Base-by-base conservation (phyloP, 192 early-diverging fungal species). In the Gorgonomyces haynaldii region DNA sequence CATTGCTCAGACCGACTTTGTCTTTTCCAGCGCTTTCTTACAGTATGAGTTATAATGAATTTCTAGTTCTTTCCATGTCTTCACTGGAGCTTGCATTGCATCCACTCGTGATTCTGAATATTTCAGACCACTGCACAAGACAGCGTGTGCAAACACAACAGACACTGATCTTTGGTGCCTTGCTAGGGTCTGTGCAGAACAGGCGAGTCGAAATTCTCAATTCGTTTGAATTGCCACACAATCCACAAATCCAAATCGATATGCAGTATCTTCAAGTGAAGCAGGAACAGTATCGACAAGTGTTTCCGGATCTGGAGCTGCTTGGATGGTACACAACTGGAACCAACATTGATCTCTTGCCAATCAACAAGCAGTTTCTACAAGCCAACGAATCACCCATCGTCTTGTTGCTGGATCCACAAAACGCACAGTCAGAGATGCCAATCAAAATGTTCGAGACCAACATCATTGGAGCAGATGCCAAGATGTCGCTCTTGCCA, bases 251-350 rank as follows among this genome's bases (percentile, higher is more conserved):
- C n/a, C 50, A 51, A 22, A 65, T 87, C 8, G 65, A 84, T 41
- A 70, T 66, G 0, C 66, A 53, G 3, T 89, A 79, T 52, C 76
- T 91, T 58, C 31, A 61, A 12, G 70, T 63, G 24, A 87, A 88
- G 53, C 81, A 76, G 52, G 84, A 89, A 41, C 86, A 91, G 52
- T 74, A 85, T 85, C 73, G 37, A 27, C 84, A 85, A 58, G 88
- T 91, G 15, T 91, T 89, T 58, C 86, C 85, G 1, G 65, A 70
- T 15, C 78, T 80, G 29, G 88, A 91, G 44, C 72, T 89, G 43
- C 62, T 91, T 21, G 88, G 88, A 5, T 91, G 88, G 88, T 91
- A 91, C 44, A 65, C 82, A 3, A 60, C 80, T n/a, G 85, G 84
- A 15, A 89, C 62, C 69, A 83, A 46, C 86, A 89, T 63, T 83